Conservation (phyloP, 345 rosid species). For the Eucalyptus rudis region DNA sequence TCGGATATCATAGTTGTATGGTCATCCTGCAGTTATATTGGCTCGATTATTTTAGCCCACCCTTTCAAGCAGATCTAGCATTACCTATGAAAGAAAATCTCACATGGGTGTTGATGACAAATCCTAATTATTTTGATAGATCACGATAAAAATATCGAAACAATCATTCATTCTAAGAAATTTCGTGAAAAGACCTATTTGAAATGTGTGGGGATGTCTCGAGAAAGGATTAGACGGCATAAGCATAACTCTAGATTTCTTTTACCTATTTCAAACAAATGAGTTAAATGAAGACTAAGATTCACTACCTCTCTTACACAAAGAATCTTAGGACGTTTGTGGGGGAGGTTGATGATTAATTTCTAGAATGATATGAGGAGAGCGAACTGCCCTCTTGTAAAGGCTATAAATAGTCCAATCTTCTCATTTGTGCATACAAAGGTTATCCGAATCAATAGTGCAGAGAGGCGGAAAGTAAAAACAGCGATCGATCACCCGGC, state of each 20-base stretch:
- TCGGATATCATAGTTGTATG: not conserved
- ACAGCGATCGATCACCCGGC: too few species aligned
- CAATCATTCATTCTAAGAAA: not conserved
- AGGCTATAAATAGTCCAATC: not conserved
- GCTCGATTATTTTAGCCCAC: not conserved
- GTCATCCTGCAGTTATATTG: not conserved
- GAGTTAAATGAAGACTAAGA: not conserved
- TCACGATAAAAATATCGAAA: not conserved
- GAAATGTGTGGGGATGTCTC: not conserved
- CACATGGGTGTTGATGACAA: accelerated
- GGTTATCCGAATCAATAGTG: too few species aligned
- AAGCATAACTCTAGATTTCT: not conserved
- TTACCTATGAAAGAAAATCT: not conserved
- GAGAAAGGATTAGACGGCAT: not conserved
- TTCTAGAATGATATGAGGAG: not conserved
- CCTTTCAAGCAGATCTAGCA: not conserved
- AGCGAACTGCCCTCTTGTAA: not conserved
- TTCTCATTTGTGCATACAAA: not conserved
- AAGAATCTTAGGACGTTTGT: not conserved
- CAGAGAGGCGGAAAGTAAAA: too few species aligned
- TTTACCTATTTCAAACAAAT: not conserved
- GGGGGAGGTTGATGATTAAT: not conserved
- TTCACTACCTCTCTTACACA: not conserved
- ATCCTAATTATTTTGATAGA: not conserved
- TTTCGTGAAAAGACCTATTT: not conserved